These are phyloP conservation scores for Piper longum DNA, from an alignment of 164 flowering plant species.

Conservation along the genomic window DNA sequence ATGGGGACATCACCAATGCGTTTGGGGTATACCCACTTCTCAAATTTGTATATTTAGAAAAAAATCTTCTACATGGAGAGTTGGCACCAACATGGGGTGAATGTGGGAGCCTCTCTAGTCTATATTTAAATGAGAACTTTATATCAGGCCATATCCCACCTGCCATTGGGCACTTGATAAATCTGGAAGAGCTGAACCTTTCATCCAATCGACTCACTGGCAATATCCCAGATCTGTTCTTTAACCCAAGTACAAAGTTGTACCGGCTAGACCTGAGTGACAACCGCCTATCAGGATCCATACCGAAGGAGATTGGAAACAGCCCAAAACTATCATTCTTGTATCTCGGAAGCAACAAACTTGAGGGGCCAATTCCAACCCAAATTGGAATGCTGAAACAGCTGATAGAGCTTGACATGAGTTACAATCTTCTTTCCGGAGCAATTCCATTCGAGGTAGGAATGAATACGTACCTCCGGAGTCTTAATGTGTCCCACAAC, in stretches of 20 bases:
- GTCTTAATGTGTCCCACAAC: slow-evolving; percentile 15
- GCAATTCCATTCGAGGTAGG: slow-evolving; percentile 12
- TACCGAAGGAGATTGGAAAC: slow-evolving; percentile 16
- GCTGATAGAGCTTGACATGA: slow-evolving; percentile 12
- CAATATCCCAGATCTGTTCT: slow-evolving; percentile 12
- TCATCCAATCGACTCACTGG: slow-evolving; percentile 12
- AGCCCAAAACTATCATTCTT: slow-evolving; percentile 6
- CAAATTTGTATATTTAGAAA: slow-evolving; percentile 9
- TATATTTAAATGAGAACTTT: slow-evolving; percentile 9
- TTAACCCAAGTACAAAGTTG: slow-evolving; percentile 2
- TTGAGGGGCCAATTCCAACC: slow-evolving; percentile 15
- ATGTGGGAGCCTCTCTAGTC: slow-evolving; percentile 5
- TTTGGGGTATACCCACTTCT: slow-evolving; percentile 24
- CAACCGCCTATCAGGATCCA: slow-evolving; percentile 16
- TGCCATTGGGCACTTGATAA: slow-evolving; percentile 6
- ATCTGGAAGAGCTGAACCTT: slow-evolving; percentile 11
- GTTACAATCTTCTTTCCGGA: slow-evolving; percentile 15
- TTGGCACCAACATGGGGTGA: slow-evolving; percentile 12
- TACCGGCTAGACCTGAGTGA: slow-evolving; percentile 14
- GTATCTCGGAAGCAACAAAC: slow-evolving; percentile 11
- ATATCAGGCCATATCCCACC: slow-evolving; percentile 15
- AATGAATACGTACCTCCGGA: slow-evolving; percentile 9
- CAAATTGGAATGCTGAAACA: slow-evolving; percentile 12
- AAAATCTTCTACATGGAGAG: slow-evolving; percentile 9
- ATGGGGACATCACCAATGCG: slow-evolving; percentile 2